Base-by-base conservation (phyloP, 2,329 filamentous ascomycete species). In the Colletotrichum musicola region DNA sequence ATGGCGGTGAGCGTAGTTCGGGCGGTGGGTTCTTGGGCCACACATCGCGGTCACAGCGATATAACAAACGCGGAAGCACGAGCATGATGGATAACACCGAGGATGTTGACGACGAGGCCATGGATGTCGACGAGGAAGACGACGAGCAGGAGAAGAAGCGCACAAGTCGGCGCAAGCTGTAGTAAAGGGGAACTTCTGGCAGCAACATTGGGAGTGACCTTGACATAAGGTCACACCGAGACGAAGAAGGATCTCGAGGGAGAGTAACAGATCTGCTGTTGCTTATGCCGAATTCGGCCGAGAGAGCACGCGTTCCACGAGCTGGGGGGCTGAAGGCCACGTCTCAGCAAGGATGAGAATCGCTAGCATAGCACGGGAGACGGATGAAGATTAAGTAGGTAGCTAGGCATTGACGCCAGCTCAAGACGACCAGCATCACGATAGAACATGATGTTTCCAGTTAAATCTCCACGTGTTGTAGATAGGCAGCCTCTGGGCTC, bases 91-190 rank as follows among this genome's bases (percentile, higher is more conserved):
- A 86, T 55, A 78, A 81, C 57, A 75, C 82, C 51, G 80, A 80
- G 58, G 75, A 80, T 22, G 78, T 80, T 1, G 81, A 83, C 4
- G 83, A 84, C 35, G 84, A 86, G 70, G 83, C 81, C 50, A 88
- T 89, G 83, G 88, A 89, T 58, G 73, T 89, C 30, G 88, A 90
- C 54, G 84, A 86, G 12, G 83, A 83, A 5, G 81, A 84, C 5
- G 80, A 81, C 6, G 77, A 77, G 1, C 84, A 83, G 56, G 81
- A 77, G 69, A 84, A 82, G 80, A 87, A 85, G 76, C 81, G 85
- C 49, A 80, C 82, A 1, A 86, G 82, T 71, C 84, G 86, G 69
- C 81, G 86, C 64, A 90, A 88, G 80, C 81, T 89, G 70, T 88
- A 80, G 59, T 16, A 14, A n/a, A 25, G 42, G 42, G 14, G 5